Evolutionary conservation across 2,329 filamentous ascomycete species (phyloP).

Genomic region (Colletotrichum spinosum): DNA sequence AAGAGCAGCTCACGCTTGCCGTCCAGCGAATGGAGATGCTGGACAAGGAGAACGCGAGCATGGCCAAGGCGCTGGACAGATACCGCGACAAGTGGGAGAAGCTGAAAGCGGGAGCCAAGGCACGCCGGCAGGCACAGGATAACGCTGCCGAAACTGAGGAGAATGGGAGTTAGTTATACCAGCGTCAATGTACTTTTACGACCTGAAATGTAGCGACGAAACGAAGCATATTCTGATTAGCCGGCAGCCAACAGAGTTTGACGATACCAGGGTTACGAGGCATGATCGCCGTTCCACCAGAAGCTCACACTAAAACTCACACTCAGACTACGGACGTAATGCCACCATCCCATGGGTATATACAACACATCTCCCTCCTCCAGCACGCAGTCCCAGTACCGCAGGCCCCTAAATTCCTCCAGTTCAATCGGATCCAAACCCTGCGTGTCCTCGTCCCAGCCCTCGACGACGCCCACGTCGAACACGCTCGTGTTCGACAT

Average conservation of each 20-base stretch:
- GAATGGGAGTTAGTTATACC: not conserved
- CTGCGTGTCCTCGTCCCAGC: slow-evolving; percentile 59
- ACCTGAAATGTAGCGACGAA: not conserved
- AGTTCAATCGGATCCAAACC: slow-evolving; percentile 49
- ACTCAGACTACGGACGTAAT: slow-evolving; percentile 89
- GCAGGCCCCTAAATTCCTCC: slow-evolving; percentile 65
- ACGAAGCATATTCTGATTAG: not conserved
- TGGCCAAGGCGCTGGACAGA: slow-evolving; percentile 66
- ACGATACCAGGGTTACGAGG: slow-evolving; percentile 1
- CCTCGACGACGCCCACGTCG: slow-evolving; percentile 79
- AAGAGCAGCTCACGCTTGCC: slow-evolving; percentile 71
- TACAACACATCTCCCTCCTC: slow-evolving; percentile 87
- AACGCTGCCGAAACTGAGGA: slow-evolving; percentile 47
- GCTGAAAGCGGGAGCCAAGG: slow-evolving; percentile 71
- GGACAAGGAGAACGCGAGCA: slow-evolving; percentile 70
- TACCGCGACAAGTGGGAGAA: slow-evolving; percentile 72
- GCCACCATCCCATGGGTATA: slow-evolving; percentile 97
- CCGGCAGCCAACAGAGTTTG: too few relatives aligned
- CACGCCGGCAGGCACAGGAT: slow-evolving; percentile 59
- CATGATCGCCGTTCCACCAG: slow-evolving; percentile 77
- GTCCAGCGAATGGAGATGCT: slow-evolving; percentile 73
- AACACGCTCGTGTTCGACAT: slow-evolving; percentile 92
- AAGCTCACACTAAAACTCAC: slow-evolving; percentile 96
- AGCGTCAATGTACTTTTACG: not conserved
- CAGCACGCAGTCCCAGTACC: slow-evolving; percentile 82